Conservation (phyloP, 2,329 filamentous ascomycete species). For the Waltergamsia citrina region DNA sequence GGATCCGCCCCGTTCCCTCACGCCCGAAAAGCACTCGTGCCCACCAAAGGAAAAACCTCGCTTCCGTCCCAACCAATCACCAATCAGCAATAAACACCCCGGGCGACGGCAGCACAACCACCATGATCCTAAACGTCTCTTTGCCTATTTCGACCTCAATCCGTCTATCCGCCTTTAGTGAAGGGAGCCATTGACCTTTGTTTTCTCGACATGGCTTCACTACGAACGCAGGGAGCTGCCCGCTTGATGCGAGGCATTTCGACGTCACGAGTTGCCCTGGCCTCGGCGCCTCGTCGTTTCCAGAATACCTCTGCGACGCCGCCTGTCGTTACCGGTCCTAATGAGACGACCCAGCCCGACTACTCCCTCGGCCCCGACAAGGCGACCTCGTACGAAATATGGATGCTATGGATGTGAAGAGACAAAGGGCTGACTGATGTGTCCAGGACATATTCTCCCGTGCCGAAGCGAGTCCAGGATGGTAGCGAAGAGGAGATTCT, state of each 20-base stretch:
- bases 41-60: constrained; percentile 27
- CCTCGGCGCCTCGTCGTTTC: constrained; percentile 41
- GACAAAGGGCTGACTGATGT: constrained; percentile 3
- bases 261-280: constrained; percentile 23
- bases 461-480: constrained; percentile 83
- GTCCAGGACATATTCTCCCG: constrained; percentile 74
- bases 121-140: too few relatives aligned
- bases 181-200: constrained; percentile 1
- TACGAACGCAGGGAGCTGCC: constrained; percentile 46
- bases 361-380: constrained; percentile 77
- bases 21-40: constrained; percentile 39
- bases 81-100: too few relatives aligned
- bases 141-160: constrained; percentile 14
- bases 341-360: constrained; percentile 60
- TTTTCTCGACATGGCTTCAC: constrained; percentile 49
- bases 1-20: not conserved
- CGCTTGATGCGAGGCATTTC: constrained; percentile 40
- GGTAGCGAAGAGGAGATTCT: constrained; percentile 70
- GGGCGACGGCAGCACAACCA: too few relatives aligned
- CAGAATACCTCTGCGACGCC: constrained; percentile 36
- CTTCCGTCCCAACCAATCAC: constrained; percentile 34
- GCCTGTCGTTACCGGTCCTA: constrained; percentile 24
- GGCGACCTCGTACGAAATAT: constrained; percentile 65
- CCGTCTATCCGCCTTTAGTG: constrained; percentile 5
- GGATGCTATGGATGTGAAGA: not conserved